Percentiles rank a stretch among this genome's conserved stretches.
These are phyloP conservation scores for Chrysanthemum lavandulifolium DNA, from an alignment of 129 eudicot species.

Conservation along the genomic window DNA sequence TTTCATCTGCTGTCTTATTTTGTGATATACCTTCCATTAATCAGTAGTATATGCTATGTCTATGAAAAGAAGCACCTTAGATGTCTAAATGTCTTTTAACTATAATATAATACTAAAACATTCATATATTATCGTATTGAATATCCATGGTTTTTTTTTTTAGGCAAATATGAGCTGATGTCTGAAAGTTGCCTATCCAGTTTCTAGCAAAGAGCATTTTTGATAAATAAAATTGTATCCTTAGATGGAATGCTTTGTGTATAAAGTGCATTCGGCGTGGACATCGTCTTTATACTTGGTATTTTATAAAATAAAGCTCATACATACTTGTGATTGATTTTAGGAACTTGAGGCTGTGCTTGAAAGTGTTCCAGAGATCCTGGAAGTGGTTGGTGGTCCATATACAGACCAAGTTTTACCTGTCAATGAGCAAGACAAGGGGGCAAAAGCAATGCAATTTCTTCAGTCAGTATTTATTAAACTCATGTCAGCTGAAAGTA, in stretches of 20 bases:
- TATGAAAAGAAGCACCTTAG: not conserved
- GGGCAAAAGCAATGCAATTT: constrained; percentile 49
- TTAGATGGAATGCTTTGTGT: too few species aligned
- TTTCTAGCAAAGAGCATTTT: not conserved
- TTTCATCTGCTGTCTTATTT: not conserved
- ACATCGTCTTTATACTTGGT: too few species aligned
- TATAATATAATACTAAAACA: not conserved
- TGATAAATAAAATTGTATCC: too few species aligned
- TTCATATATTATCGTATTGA: not conserved
- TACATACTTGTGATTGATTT: not conserved
- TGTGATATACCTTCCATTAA: not conserved
- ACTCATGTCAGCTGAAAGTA: constrained; percentile 71
- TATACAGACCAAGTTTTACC: constrained; percentile 41
- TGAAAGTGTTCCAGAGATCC: constrained; percentile 70
- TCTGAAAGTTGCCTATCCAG: not conserved
- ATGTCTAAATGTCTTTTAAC: not conserved
- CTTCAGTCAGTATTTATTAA: constrained; percentile 56
- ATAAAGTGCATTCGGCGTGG: too few species aligned
- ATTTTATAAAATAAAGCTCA: too few species aligned
- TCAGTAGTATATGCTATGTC: too few species aligned
- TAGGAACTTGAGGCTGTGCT: constrained; percentile 76
- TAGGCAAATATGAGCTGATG: not conserved
- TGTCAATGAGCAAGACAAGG: constrained; percentile 39
- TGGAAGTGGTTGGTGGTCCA: constrained; percentile 65
- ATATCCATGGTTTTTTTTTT: too few species aligned